Conservation (phyloP, 441 rosid genomes). For the Erysimum cheiri region DNA sequence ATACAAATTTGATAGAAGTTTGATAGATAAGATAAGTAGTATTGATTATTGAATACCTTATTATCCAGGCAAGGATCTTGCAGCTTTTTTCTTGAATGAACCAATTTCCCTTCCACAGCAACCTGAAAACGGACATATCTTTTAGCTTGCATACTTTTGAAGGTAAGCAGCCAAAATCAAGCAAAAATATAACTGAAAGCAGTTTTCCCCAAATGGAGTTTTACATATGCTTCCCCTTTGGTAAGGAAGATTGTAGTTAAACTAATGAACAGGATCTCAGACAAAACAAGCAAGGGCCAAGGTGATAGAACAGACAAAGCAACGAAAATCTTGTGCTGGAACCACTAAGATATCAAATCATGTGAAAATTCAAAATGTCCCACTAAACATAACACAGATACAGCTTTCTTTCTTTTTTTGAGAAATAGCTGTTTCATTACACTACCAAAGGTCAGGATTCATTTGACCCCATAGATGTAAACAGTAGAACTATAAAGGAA, state of each 20-base stretch:
- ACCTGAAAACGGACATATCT: constrained; percentile 63
- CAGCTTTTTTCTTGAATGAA: constrained; percentile 90
- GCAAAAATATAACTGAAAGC: neutral
- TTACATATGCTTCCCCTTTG: neutral
- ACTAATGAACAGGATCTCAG: neutral
- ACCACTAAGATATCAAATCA: constrained; percentile 8
- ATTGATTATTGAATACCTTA: constrained; percentile 65
- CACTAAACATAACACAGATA: neutral
- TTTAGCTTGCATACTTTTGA: constrained; percentile 11
- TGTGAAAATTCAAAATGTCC: neutral
- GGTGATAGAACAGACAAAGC: neutral
- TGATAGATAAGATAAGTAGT: constrained; percentile 33
- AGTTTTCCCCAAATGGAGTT: constrained; percentile 3
- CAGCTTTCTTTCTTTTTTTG: neutral
- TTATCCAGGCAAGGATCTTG: constrained; percentile 80
- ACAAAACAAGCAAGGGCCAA: constrained; percentile 11
- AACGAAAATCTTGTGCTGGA: neutral
- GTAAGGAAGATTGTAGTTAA: neutral
- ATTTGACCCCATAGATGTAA: constrained; percentile 10
- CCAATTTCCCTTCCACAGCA: constrained; percentile 95
- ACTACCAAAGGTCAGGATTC: neutral
- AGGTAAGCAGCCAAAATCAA: neutral
- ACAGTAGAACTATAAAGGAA: constrained; percentile 16
- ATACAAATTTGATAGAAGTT: neutral
- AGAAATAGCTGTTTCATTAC: neutral